Conservation (phyloP, 2,329 filamentous ascomycete genomes). For the Podosphaera fusca region DNA sequence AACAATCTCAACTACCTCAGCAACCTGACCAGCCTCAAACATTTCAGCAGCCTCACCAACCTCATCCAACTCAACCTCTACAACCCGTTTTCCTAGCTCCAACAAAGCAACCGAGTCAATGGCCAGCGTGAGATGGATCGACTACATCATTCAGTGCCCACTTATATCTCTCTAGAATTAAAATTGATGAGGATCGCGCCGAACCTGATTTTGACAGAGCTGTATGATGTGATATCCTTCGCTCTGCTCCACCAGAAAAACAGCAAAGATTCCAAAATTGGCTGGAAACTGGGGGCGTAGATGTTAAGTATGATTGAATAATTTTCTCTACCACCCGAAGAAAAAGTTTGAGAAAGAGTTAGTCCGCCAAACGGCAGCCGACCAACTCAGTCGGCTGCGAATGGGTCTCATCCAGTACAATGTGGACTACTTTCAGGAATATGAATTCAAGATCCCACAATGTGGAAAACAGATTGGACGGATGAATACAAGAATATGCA, state of each 20-base stretch:
- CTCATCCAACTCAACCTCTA: neutral
- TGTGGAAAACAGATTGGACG: neutral
- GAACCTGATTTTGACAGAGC: neutral
- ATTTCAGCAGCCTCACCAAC: neutral
- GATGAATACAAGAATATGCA: neutral
- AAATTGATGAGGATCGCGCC: too few species aligned
- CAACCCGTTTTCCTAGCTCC: neutral
- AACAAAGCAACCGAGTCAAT: neutral
- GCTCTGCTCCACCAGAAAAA: neutral
- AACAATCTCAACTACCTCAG: neutral
- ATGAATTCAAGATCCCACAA: neutral
- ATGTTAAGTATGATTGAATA: neutral
- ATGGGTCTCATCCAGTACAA: too few species aligned
- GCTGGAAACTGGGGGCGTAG: neutral
- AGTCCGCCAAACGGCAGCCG: too few species aligned
- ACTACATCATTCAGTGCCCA: neutral
- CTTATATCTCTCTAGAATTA: neutral
- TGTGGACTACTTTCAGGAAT: too few species aligned
- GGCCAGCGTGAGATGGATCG: neutral
- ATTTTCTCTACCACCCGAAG: neutral
- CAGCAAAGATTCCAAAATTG: neutral
- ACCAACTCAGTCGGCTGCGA: too few species aligned
- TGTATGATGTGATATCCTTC: neutral
- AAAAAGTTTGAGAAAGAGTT: too few species aligned
- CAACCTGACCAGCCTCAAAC: too few species aligned